Percentiles rank a stretch among this genome's conserved stretches.
These are phyloP conservation scores for Colletotrichum trifolii DNA, from an alignment of 2,329 filamentous ascomycete species.

Conservation along the genomic window DNA sequence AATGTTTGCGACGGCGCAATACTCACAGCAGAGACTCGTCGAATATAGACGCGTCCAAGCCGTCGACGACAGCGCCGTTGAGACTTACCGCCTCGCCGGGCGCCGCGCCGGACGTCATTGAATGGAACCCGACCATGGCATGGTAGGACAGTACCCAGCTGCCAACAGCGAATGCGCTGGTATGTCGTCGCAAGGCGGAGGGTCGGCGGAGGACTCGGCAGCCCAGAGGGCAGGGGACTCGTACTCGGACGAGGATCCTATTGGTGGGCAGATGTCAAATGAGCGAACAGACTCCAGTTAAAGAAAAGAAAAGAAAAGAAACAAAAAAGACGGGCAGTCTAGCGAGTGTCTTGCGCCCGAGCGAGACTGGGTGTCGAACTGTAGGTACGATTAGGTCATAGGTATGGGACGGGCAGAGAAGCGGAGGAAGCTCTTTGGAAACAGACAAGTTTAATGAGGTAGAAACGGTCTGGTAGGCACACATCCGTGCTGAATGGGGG, in stretches of 20 bases:
- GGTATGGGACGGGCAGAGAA: not conserved
- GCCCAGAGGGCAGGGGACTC: slow-evolving; percentile 4
- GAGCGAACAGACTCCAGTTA: not conserved
- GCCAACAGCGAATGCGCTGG: slow-evolving; percentile 38
- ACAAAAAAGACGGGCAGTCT: not conserved
- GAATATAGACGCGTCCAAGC: slow-evolving; percentile 63
- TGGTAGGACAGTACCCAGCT: slow-evolving; percentile 46
- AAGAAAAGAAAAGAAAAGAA: slow-evolving; percentile 9
- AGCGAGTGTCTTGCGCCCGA: slow-evolving; percentile 30
- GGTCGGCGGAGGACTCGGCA: not conserved
- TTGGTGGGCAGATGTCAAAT: not conserved
- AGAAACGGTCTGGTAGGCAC: not conserved
- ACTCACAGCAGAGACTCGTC: slow-evolving; percentile 68
- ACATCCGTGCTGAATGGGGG: slow-evolving; percentile 26
- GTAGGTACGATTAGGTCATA: not conserved
- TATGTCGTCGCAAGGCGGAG: slow-evolving; percentile 1
- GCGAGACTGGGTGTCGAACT: slow-evolving; percentile 20
- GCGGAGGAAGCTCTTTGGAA: slow-evolving; percentile 25
- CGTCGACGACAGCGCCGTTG: slow-evolving; percentile 58
- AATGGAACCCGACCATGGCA: slow-evolving; percentile 70
- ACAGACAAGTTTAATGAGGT: not conserved
- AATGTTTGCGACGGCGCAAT: slow-evolving; percentile 9
- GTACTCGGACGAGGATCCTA: not conserved
- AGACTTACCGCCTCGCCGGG: slow-evolving; percentile 59
- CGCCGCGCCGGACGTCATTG: slow-evolving; percentile 60